phyloP scores from a whole-genome alignment of 768 basidiomycete genomes.

The Suillus sp. region DNA sequence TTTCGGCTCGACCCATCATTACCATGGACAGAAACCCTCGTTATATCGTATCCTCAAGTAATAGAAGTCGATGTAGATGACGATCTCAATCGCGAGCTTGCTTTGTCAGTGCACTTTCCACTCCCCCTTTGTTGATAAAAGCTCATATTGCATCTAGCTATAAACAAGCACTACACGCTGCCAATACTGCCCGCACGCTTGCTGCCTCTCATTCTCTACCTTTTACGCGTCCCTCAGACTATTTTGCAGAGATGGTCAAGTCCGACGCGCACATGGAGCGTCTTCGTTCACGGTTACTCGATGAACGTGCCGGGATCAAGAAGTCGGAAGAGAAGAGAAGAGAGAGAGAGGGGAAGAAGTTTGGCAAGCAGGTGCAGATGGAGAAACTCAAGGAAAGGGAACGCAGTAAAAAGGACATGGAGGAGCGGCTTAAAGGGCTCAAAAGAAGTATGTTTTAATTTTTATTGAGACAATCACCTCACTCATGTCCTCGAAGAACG shows the following conservation, averaged over 20 bases:
- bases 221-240: constrained; percentile 90
- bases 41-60: constrained; percentile 67
- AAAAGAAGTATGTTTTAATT: constrained; percentile 74
- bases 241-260: constrained; percentile 99
- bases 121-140: not conserved
- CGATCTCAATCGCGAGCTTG: constrained; percentile 92
- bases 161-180: constrained; percentile 89
- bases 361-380: constrained; percentile 95
- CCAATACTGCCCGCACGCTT: constrained; percentile 72
- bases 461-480: not conserved
- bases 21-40: constrained; percentile 85
- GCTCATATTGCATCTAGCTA: constrained; percentile 56
- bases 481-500: constrained; percentile 57
- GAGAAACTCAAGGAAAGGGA: constrained; percentile 93
- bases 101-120: constrained; percentile 59
- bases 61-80: constrained; percentile 80
- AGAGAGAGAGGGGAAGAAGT: constrained; percentile 95
- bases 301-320: constrained; percentile 87
- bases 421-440: constrained; percentile 80
- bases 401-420: constrained; percentile 88
- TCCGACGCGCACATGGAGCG: constrained; percentile 97
- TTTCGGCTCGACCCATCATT: constrained; percentile 74
- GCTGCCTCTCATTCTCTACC: constrained; percentile 79
- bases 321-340: constrained; percentile 89
- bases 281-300: constrained; percentile 85